Conservation (phyloP, 352 stramenopile species). For the Pythium phragmiticola region DNA sequence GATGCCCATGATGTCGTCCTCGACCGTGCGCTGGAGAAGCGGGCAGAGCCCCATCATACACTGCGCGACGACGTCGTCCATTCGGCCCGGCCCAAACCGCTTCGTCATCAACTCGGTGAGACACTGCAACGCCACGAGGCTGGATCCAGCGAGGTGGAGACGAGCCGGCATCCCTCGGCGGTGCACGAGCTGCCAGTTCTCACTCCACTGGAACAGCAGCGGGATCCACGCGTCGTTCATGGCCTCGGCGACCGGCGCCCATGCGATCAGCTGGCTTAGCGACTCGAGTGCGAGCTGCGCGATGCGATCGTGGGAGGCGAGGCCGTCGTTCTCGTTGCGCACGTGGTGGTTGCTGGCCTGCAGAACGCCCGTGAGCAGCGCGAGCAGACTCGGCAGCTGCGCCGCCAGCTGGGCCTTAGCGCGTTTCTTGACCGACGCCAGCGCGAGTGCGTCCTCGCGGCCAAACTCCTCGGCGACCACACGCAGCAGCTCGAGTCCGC, state of each 20-base stretch:
- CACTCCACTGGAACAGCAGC: conserved; percentile 57
- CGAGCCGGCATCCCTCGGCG: conserved; percentile 7
- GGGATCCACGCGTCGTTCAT: conserved; percentile 58
- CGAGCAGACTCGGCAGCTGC: conserved; percentile 49
- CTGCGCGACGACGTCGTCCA: conserved; percentile 53
- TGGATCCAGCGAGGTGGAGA: conserved; percentile 41
- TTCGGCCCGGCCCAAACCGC: conserved; percentile 39
- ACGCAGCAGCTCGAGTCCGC: conserved; percentile 53
- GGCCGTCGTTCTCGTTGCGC: conserved; percentile 15
- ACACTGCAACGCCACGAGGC: conserved; percentile 53
- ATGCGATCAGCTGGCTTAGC: conserved; percentile 50
- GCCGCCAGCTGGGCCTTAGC: conserved; percentile 40
- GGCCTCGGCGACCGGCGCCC: conserved; percentile 53
- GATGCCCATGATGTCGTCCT: conserved; percentile 45
- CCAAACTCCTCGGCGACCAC: conserved; percentile 75
- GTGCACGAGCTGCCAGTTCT: conserved; percentile 29
- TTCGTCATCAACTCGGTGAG: conserved; percentile 69
- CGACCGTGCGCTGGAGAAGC: conserved; percentile 60
- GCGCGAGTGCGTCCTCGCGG: conserved; percentile 54
- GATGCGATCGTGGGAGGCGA: conserved; percentile 41
- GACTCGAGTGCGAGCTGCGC: conserved; percentile 53
- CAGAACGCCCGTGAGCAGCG: conserved; percentile 52
- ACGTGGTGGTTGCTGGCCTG: conserved; percentile 42
- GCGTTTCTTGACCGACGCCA: conserved; percentile 46
- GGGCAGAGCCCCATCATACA: conserved; percentile 52